phyloP scores from a whole-genome alignment of 805 yeast genomes.

The Candida ipomoeae region DNA sequence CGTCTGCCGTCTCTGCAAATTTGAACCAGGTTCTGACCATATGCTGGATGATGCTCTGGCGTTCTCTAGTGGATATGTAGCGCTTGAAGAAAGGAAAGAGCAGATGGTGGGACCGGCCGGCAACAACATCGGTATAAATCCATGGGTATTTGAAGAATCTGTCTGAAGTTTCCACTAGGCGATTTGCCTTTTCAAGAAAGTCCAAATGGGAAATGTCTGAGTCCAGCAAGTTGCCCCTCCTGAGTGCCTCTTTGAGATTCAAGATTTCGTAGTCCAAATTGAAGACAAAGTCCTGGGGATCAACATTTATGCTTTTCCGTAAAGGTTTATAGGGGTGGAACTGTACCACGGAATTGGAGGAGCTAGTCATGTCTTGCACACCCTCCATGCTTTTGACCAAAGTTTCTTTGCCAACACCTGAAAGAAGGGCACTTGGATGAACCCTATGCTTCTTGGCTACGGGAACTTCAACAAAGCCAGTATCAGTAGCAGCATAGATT shows the following conservation, averaged over 20 bases:
- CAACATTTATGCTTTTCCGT: constrained; percentile 15
- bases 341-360: background rate
- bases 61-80: constrained; percentile 31
- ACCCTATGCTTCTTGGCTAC: constrained; percentile 24
- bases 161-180: constrained; percentile 22
- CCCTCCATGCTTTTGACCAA: constrained; percentile 9
- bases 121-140: constrained; percentile 33
- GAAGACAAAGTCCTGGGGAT: constrained; percentile 27
- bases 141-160: constrained; percentile 38
- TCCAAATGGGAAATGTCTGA: constrained; percentile 24
- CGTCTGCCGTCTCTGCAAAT: constrained; percentile 29
- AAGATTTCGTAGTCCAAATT: constrained; percentile 27
- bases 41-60: constrained; percentile 35
- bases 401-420: background rate
- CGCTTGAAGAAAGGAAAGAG: constrained; percentile 37
- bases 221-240: constrained; percentile 10
- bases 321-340: constrained; percentile 8
- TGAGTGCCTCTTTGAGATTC: constrained; percentile 19
- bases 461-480: constrained; percentile 25
- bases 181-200: constrained; percentile 27
- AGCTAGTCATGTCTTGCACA: background rate
- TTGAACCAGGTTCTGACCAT: constrained; percentile 36
- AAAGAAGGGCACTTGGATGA: constrained; percentile 9
- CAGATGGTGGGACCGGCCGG: constrained; percentile 28
- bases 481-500: constrained; percentile 24